phyloP scores from a whole-genome alignment of 371 early-diverging fungal species.

The Funneliformis caledonium region DNA sequence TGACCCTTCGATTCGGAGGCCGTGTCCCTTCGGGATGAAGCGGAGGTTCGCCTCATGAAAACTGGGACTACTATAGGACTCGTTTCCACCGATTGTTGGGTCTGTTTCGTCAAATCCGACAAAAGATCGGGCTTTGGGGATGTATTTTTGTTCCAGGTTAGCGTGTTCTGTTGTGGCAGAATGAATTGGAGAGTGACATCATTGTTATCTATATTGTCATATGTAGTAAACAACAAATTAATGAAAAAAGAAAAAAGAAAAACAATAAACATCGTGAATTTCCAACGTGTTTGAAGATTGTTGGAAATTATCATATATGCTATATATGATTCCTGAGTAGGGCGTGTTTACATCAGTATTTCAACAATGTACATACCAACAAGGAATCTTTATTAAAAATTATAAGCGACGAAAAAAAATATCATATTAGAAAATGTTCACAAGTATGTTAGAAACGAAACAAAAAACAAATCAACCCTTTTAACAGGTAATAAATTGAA shows the following conservation, averaged over 20 bases:
- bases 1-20: slow-evolving; percentile 38
- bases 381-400: slow-evolving; percentile 37
- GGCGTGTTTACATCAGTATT: slow-evolving; percentile 4
- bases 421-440: slow-evolving; percentile 10
- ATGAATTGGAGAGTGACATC: slow-evolving; percentile 44
- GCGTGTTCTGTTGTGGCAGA: slow-evolving; percentile 43
- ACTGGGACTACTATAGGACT: slow-evolving; percentile 33
- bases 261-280: not conserved
- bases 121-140: slow-evolving; percentile 42
- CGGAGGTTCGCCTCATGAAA: slow-evolving; percentile 38
- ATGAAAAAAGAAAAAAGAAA: slow-evolving; percentile 28
- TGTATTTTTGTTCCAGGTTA: slow-evolving; percentile 42
- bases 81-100: not conserved
- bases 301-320: not conserved
- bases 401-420: not conserved
- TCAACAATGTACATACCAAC: slow-evolving; percentile 37
- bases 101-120: slow-evolving; percentile 37
- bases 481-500: not conserved
- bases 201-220: slow-evolving; percentile 42
- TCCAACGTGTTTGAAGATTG: slow-evolving; percentile 13
- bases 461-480: not conserved
- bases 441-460: not conserved
- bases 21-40: slow-evolving; percentile 23
- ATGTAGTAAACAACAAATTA: slow-evolving; percentile 31
- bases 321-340: slow-evolving; percentile 1